These are phyloP conservation scores for Hsuehochloa calcarea DNA, from an alignment of 176 grass and related monocot species.

Conservation along the genomic window DNA sequence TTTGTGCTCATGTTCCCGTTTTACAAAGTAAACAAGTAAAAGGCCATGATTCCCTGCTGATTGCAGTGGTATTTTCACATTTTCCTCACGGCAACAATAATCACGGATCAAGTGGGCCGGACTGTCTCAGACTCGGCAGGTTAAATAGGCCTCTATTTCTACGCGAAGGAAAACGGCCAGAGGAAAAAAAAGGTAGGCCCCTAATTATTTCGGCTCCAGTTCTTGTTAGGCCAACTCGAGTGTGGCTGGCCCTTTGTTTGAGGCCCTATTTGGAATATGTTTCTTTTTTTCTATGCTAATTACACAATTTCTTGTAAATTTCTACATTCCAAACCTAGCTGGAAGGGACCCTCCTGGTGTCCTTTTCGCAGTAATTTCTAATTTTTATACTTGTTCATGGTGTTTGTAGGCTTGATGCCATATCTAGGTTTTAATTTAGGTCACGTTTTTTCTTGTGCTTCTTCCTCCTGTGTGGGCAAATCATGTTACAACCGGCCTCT, in stretches of 20 bases:
- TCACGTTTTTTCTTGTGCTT: neutral
- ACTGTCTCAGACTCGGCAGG: neutral
- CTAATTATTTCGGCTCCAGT: neutral
- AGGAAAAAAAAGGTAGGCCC: neutral
- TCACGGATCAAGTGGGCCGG: neutral
- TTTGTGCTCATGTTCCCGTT: neutral
- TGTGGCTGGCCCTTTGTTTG: neutral
- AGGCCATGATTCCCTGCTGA: neutral
- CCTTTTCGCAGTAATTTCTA: neutral
- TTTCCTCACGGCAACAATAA: neutral
- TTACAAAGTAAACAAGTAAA: neutral
- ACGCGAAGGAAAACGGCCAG: too few relatives aligned
- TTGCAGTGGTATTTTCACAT: neutral
- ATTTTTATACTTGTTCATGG: neutral
- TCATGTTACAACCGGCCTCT: neutral
- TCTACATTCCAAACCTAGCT: neutral
- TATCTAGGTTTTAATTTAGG: neutral
- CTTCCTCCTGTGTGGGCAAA: neutral
- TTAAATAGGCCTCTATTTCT: neutral
- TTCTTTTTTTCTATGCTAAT: neutral
- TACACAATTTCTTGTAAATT: neutral
- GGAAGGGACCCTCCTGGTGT: neutral
- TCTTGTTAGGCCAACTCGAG: neutral
- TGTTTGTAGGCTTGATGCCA: neutral
- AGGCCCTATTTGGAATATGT: neutral